Evolutionary conservation across 352 stramenopile genomes (phyloP).

Genomic region (Phytophthora fragariaefolia): DNA sequence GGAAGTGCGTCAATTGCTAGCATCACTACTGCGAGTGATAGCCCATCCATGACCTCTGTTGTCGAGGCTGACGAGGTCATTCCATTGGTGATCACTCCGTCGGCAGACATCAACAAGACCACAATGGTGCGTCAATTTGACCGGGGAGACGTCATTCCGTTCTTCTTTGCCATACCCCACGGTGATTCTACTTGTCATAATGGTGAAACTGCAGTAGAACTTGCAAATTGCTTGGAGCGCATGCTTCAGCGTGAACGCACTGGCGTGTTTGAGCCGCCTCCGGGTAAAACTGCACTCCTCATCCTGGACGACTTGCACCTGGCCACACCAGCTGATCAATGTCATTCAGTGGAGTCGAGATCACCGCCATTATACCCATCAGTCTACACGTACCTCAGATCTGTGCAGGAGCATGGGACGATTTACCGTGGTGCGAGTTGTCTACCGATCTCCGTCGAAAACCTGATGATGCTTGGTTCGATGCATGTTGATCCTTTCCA

Average conservation of each 20-base stretch:
- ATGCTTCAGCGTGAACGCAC: slow-evolving; percentile 66
- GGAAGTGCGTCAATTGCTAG: slow-evolving; percentile 1
- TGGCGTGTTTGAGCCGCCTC: slow-evolving; percentile 55
- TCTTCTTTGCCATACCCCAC: slow-evolving; percentile 52
- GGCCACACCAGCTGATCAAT: slow-evolving; percentile 8
- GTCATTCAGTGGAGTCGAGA: too few relatives aligned
- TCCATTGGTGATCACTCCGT: slow-evolving; percentile 21
- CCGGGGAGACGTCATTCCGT: slow-evolving; percentile 47
- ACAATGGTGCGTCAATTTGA: slow-evolving; percentile 40
- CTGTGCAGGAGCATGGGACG: slow-evolving; percentile 36
- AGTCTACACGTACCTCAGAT: slow-evolving; percentile 44
- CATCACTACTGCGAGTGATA: not conserved
- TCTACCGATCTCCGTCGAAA: slow-evolving; percentile 34
- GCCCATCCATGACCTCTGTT: slow-evolving; percentile 7
- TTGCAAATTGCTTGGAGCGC: slow-evolving; percentile 52
- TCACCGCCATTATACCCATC: slow-evolving; percentile 14
- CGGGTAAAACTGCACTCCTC: slow-evolving; percentile 57
- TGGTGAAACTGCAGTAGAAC: slow-evolving; percentile 22
- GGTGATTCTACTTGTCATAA: slow-evolving; percentile 20
- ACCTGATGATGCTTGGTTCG: slow-evolving; percentile 47
- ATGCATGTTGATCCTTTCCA: slow-evolving; percentile 16
- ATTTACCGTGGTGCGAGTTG: slow-evolving; percentile 33
- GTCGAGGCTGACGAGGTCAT: slow-evolving; percentile 24
- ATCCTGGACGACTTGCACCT: slow-evolving; percentile 68
- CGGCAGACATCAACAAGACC: slow-evolving; percentile 2